phyloP scores from a whole-genome alignment of 768 basidiomycete genomes.

The Suillus discolor region DNA sequence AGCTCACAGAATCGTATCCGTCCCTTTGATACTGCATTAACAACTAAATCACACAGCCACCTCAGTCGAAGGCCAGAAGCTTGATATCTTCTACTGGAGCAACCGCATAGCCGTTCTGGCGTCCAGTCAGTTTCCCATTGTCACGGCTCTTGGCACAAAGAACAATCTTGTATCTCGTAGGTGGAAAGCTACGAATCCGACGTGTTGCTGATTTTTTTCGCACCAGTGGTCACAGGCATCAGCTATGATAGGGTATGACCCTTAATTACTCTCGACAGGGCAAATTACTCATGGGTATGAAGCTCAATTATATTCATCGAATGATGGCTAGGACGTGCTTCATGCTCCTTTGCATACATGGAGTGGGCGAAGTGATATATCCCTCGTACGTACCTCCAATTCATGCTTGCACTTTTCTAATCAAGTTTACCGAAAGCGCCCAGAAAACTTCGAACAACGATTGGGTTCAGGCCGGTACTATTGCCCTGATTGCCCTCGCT shows the following conservation, averaged over 20 bases:
- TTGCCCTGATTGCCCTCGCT: slow-evolving; percentile 40
- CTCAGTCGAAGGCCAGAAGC: background rate
- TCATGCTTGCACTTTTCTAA: background rate
- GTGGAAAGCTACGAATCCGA: slow-evolving; percentile 7
- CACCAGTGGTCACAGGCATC: slow-evolving; percentile 30
- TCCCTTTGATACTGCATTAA: background rate
- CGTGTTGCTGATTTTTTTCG: background rate
- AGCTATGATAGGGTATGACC: slow-evolving; percentile 28
- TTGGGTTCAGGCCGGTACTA: slow-evolving; percentile 36
- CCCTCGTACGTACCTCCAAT: slow-evolving; percentile 10
- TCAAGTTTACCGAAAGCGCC: slow-evolving; percentile 7
- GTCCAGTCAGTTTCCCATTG: slow-evolving; percentile 42
- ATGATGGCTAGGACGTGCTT: slow-evolving; percentile 49
- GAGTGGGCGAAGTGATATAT: slow-evolving; percentile 18
- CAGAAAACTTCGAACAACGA: background rate
- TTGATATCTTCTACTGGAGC: slow-evolving; percentile 27
- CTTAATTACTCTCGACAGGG: background rate
- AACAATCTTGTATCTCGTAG: slow-evolving; percentile 47
- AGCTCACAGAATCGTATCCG: slow-evolving; percentile 18
- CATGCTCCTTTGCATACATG: slow-evolving; percentile 52
- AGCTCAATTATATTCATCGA: slow-evolving; percentile 50
- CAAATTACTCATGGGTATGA: background rate
- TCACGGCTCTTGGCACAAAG: slow-evolving; percentile 50
- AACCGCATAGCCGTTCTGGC: slow-evolving; percentile 35
- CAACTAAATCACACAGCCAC: slow-evolving; percentile 9